Evolutionary conservation across 805 yeast genomes (phyloP), one percentile per base, ranked within the genome.

Genomic region (Cephaloascus fragrans): DNA sequence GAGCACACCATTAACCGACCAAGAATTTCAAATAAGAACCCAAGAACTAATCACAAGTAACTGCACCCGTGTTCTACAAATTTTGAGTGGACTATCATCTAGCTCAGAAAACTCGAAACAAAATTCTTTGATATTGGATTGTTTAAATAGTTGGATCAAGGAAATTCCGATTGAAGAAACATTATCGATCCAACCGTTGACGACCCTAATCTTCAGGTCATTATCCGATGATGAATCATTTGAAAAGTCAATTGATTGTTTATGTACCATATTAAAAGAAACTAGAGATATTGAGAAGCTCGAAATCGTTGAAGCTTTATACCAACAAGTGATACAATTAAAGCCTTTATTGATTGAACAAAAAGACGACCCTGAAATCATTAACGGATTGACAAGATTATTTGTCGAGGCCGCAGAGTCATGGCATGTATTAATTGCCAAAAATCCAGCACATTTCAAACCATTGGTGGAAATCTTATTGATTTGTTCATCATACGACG

Each of bases 341-440:
- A 73, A 77, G 52, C 71, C 74, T 3, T 63, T 69, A 34, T 51
- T 81, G 42, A 59, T 64, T 16, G 71, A 69, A 39, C 61, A 60
- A 26, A 57, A 62, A 38, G 78, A 75, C 41, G 90, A 81, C 48
- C 68, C 74, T 1, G 93, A 83, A 28, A 68, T 71, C 31, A 72
- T 83, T 51, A 80, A 80, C 41, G 77, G 83, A 12, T 62, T 84
- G 39, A 75, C 95, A 0, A 71, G 93, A 50, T 56, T 93, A 34
- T 85, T 83, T 55, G 84, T 88, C 4, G 95, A 88, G 49, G 95
- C 97, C 2, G 96, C 95, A 41, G 97, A 88, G 60, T 74, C 95
- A 2, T 93, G 98, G 98, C 93, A 87, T 58, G 83, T 84, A 26
- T 66, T 84, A 26, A 77, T 93, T 37, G 87, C 90, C 4, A 77